A percentile compares a stretch with the other conserved stretches of the same genome.
Conservation (phyloP, 345 rosid genomes). For the Geranium rotundifolium region DNA sequence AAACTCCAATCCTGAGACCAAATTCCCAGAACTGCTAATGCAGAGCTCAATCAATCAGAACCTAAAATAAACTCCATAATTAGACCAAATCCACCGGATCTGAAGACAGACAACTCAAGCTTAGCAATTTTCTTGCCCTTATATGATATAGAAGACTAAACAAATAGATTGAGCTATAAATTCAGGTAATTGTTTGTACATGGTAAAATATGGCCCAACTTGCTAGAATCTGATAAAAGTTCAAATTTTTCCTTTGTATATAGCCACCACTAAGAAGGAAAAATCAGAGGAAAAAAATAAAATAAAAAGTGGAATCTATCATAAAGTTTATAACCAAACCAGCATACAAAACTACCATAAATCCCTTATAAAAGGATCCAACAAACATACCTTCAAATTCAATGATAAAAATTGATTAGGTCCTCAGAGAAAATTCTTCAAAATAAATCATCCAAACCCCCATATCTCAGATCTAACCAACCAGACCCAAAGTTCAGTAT, state of each 20-base stretch:
- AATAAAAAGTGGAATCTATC: too few relatives aligned
- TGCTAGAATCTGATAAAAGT: too few relatives aligned
- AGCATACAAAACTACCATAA: conserved; percentile 25
- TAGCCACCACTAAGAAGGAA: neutral
- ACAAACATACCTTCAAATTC: conserved; percentile 3
- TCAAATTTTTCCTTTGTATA: too few relatives aligned
- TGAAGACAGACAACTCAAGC: conserved; percentile 3
- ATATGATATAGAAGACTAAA: neutral
- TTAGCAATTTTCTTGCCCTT: neutral
- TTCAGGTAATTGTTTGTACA: neutral
- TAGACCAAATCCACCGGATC: conserved; percentile 24
- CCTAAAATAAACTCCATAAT: too few relatives aligned
- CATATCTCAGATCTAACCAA: conserved; percentile 29
- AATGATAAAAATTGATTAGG: too few relatives aligned
- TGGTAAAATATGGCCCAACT: too few relatives aligned
- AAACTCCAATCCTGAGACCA: neutral
- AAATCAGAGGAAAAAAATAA: neutral
- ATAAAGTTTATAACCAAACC: neutral
- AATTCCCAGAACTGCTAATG: neutral
- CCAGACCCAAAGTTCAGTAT: conserved; percentile 7
- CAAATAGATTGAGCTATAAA: neutral
- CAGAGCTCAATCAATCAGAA: neutral
- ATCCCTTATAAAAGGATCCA: conserved; percentile 23
- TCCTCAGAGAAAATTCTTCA: too few relatives aligned
- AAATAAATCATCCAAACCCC: too few relatives aligned